Conservation (phyloP, 2,329 filamentous ascomycete species). For the Polytolypa hystricis region DNA sequence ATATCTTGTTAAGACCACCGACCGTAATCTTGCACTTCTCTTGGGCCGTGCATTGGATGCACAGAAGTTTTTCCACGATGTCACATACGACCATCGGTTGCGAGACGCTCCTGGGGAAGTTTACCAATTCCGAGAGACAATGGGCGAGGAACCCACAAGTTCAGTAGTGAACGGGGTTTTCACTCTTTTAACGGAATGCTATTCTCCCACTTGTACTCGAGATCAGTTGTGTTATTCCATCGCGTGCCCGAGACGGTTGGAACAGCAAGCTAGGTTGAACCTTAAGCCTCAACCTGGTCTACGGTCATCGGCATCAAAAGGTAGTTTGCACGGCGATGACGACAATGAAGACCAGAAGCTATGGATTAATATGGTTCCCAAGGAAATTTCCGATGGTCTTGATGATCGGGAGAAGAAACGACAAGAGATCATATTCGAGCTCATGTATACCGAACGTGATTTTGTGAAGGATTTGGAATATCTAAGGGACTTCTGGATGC, state of each 20-base stretch:
- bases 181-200: constrained; percentile 90
- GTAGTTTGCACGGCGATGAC: constrained; percentile 73
- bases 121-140: constrained; percentile 89
- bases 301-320: constrained; percentile 57
- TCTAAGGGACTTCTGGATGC: constrained; percentile 95
- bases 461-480: constrained; percentile 99
- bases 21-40: constrained; percentile 84
- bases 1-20: constrained; percentile 94
- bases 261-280: constrained; percentile 90
- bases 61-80: constrained; percentile 98
- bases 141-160: constrained; percentile 59
- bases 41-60: constrained; percentile 87
- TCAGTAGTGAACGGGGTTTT: constrained; percentile 91
- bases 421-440: constrained; percentile 94
- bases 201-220: constrained; percentile 91
- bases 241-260: constrained; percentile 81
- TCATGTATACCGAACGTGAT: constrained; percentile 97
- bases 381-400: constrained; percentile 84
- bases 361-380: constrained; percentile 97
- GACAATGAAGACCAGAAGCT: constrained; percentile 93
- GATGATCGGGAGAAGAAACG: constrained; percentile 90
- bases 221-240: constrained; percentile 97
- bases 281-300: constrained; percentile 85
- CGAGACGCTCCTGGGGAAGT: constrained; percentile 91
- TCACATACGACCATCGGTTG: constrained; percentile 91